These are phyloP conservation scores for Globisporangium paddicum DNA, from an alignment of 352 stramenopile genomes.

Conservation along the genomic window DNA sequence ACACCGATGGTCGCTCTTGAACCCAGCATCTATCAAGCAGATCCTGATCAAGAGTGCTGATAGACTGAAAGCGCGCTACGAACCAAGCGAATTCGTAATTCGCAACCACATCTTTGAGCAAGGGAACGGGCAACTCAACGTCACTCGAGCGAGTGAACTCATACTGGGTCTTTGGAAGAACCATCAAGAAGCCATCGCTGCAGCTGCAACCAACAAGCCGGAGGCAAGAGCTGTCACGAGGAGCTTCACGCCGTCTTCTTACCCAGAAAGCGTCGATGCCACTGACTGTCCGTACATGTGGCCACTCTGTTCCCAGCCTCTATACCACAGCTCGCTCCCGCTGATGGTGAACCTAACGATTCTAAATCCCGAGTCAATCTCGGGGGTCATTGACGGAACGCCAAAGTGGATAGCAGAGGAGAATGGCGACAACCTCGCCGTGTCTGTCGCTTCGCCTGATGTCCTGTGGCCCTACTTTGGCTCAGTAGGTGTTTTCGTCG, in stretches of 20 bases:
- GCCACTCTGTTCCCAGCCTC: slow-evolving; percentile 75
- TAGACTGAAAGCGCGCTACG: slow-evolving; percentile 25
- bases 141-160: slow-evolving; percentile 46
- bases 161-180: slow-evolving; percentile 36
- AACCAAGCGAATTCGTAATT: slow-evolving; percentile 34
- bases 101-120: slow-evolving; percentile 86
- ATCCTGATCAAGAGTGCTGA: slow-evolving; percentile 58
- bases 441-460: slow-evolving; percentile 47
- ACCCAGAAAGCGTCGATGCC: slow-evolving; percentile 61
- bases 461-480: slow-evolving; percentile 65
- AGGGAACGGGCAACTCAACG: slow-evolving; percentile 68
- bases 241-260: slow-evolving; percentile 30
- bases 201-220: background rate
- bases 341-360: slow-evolving; percentile 85
- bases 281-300: slow-evolving; percentile 86
- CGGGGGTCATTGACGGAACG: slow-evolving; percentile 34
- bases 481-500: slow-evolving; percentile 64
- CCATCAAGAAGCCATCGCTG: slow-evolving; percentile 21
- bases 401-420: slow-evolving; percentile 45
- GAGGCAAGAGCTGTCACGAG: slow-evolving; percentile 1
- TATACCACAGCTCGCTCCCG: slow-evolving; percentile 68
- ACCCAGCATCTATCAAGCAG: slow-evolving; percentile 68
- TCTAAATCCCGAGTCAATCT: slow-evolving; percentile 55
- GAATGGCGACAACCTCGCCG: slow-evolving; percentile 42
- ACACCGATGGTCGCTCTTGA: slow-evolving; percentile 50